phyloP scores from a whole-genome alignment of 2,329 filamentous ascomycete genomes.

The Alternaria atra region DNA sequence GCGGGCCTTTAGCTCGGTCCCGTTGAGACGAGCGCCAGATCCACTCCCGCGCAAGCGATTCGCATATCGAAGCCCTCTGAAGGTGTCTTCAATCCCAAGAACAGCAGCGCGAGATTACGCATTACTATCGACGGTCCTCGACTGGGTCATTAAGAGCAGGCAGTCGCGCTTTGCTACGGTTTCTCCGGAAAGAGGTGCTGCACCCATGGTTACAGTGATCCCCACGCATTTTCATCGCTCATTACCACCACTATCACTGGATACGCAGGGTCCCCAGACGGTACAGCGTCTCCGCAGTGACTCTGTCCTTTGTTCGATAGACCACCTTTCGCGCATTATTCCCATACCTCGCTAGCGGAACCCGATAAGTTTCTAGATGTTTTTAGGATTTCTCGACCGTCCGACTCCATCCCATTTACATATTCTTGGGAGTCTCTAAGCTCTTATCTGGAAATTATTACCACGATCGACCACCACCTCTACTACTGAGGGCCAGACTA shows the following conservation, averaged over 20 bases:
- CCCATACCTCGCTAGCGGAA: not conserved
- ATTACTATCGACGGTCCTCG: not conserved
- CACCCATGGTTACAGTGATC: conserved; percentile 7
- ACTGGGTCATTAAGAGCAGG: not conserved
- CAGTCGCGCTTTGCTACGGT: not conserved
- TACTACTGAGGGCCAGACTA: conserved; percentile 1
- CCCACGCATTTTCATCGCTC: not conserved
- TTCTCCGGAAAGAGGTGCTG: not conserved
- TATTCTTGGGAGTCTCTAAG: conserved; percentile 2
- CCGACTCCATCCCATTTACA: not conserved
- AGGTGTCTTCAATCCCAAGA: not conserved
- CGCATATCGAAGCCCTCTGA: conserved; percentile 1
- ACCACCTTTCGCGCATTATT: not conserved
- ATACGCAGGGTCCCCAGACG: not conserved
- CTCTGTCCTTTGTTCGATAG: conserved; percentile 10
- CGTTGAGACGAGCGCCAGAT: conserved; percentile 6
- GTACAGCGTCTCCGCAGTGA: not conserved
- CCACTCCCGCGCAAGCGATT: conserved; percentile 10
- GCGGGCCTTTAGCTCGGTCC: conserved; percentile 18
- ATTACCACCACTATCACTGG: conserved; percentile 4
- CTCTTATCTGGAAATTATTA: not conserved
- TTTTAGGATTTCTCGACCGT: conserved; percentile 1
- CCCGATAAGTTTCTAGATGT: not conserved
- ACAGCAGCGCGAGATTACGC: not conserved
- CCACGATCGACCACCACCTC: not conserved